Conservation (phyloP, 2,329 filamentous ascomycete species). For the Microascus cirrosus region DNA sequence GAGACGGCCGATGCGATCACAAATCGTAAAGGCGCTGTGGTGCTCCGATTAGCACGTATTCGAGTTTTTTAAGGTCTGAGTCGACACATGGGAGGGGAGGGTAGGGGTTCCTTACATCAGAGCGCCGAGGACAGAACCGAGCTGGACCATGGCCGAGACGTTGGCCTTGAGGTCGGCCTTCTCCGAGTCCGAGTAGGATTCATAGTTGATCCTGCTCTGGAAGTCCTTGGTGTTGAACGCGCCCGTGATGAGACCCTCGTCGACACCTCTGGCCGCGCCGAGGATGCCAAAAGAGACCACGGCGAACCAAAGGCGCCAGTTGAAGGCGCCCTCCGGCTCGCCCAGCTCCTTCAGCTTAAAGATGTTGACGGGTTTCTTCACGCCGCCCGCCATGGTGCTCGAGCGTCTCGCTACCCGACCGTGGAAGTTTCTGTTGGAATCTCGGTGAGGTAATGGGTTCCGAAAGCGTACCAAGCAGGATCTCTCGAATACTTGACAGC, state of each 20-base stretch:
- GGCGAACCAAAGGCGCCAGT: conserved; percentile 70
- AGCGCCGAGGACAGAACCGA: conserved; percentile 63
- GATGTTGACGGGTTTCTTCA: conserved; percentile 47
- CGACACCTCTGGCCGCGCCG: conserved; percentile 67
- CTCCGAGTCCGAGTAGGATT: conserved; percentile 36
- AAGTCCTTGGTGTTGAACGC: conserved; percentile 59
- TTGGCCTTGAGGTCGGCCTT: conserved; percentile 63
- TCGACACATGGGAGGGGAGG: neutral
- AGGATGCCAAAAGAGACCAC: conserved; percentile 60
- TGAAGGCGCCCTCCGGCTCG: conserved; percentile 60
- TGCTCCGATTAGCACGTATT: neutral
- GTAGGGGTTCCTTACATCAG: conserved; percentile 33
- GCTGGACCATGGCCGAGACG: conserved; percentile 72
- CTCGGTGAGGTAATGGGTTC: neutral
- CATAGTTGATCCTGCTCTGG: conserved; percentile 45
- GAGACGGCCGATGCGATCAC: conserved; percentile 50
- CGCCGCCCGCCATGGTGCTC: conserved; percentile 35
- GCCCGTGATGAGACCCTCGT: conserved; percentile 68
- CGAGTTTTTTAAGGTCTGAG: conserved; percentile 7
- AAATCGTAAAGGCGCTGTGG: conserved; percentile 44
- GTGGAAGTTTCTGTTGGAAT: too few species aligned
- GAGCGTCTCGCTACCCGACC: neutral
- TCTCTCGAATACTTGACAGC: neutral
- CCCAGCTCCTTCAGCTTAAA: conserved; percentile 53
- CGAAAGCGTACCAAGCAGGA: neutral